Conservation (phyloP, 805 yeast species). For the Wickerhamiella siamensis region DNA sequence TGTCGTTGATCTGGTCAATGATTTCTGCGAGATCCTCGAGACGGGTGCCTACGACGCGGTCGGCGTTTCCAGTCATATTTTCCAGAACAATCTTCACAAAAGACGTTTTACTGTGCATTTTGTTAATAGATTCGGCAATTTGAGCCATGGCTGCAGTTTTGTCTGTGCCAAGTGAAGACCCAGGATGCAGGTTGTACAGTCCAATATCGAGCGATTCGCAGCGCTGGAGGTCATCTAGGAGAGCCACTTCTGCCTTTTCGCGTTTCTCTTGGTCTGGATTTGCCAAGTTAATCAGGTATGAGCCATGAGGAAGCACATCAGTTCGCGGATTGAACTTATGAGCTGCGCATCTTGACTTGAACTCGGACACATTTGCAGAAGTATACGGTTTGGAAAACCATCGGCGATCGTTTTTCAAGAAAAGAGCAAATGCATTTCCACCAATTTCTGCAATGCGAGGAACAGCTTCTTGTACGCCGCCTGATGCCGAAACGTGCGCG, state of each 20-base stretch:
- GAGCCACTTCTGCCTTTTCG: constrained; percentile 56
- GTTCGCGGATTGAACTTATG: constrained; percentile 33
- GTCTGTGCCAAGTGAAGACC: constrained; percentile 67
- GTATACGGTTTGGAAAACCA: constrained; percentile 78
- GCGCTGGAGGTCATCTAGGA: constrained; percentile 72
- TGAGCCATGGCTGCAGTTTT: constrained; percentile 48
- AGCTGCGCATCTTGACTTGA: constrained; percentile 46
- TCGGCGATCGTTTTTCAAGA: constrained; percentile 75
- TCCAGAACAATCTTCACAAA: constrained; percentile 83
- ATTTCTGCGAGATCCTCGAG: constrained; percentile 64
- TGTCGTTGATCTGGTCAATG: constrained; percentile 65
- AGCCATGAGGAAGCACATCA: constrained; percentile 87
- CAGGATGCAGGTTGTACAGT: constrained; percentile 75
- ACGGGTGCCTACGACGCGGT: constrained; percentile 61
- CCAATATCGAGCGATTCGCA: constrained; percentile 82
- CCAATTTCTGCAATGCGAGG: constrained; percentile 41
- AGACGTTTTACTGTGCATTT: constrained; percentile 55
- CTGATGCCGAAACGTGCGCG: constrained; percentile 75
- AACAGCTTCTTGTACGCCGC: constrained; percentile 62
- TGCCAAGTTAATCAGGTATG: constrained; percentile 83
- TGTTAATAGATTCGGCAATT: constrained; percentile 67
- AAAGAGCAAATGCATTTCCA: constrained; percentile 78
- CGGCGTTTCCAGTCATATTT: constrained; percentile 97
- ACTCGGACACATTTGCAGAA: constrained; percentile 50
- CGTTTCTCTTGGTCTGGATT: constrained; percentile 77